These are phyloP conservation scores for Panellus pusillus DNA, from an alignment of 768 basidiomycete genomes.

Conservation along the genomic window DNA sequence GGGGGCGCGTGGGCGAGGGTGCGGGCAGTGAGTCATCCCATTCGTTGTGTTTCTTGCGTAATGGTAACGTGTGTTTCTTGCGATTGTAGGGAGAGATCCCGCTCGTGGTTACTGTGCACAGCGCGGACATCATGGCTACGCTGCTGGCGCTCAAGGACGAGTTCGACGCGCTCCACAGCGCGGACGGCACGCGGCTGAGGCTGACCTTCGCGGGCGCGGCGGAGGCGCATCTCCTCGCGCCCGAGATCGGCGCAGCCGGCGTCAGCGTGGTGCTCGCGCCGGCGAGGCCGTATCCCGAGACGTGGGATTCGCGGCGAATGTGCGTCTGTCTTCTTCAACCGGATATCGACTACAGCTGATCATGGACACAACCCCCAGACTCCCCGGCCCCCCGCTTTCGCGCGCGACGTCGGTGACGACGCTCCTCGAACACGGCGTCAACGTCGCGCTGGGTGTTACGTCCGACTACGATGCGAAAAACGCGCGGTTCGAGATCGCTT, in stretches of 20 bases:
- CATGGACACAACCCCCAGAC: constrained; percentile 35
- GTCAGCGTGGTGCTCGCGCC: constrained; percentile 74
- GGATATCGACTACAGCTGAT: too few relatives aligned
- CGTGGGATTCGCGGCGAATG: constrained; percentile 70
- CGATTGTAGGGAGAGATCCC: constrained; percentile 51
- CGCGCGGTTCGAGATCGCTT: constrained; percentile 63
- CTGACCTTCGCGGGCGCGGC: constrained; percentile 59
- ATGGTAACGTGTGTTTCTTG: not conserved
- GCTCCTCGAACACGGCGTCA: constrained; percentile 60
- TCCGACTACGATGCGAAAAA: constrained; percentile 68
- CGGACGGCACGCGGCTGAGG: constrained; percentile 29
- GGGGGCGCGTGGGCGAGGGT: constrained; percentile 45
- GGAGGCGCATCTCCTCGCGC: constrained; percentile 64
- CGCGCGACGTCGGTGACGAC: constrained; percentile 52
- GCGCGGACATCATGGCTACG: constrained; percentile 75
- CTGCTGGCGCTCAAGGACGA: constrained; percentile 61
- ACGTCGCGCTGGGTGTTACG: constrained; percentile 58
- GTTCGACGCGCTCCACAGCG: constrained; percentile 33
- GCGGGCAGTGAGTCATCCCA: constrained; percentile 27
- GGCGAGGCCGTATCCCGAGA: constrained; percentile 58
- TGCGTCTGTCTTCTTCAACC: constrained; percentile 29
- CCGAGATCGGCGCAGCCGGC: constrained; percentile 56
- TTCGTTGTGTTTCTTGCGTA: constrained; percentile 33
- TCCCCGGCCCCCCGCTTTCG: constrained; percentile 71
- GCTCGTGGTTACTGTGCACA: constrained; percentile 66